phyloP scores from a whole-genome alignment of 1,284 basidiomycete genomes.

The Cerrena zonata region DNA sequence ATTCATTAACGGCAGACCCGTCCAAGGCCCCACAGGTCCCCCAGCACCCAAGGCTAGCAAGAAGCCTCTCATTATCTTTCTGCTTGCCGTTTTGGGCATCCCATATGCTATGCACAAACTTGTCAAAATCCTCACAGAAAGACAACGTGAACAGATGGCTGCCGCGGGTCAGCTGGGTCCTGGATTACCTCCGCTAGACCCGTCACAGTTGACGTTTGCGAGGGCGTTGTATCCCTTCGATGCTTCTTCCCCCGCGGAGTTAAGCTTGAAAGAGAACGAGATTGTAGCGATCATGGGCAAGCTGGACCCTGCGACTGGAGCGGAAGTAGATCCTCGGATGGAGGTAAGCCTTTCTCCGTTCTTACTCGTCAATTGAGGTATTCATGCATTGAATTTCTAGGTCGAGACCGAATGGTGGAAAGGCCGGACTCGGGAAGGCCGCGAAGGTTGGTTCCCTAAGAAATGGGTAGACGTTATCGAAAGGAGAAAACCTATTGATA shows the following conservation, averaged over 20 bases:
- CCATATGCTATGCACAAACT: conserved; percentile 93
- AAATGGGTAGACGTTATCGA: conserved; percentile 81
- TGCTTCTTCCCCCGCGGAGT: conserved; percentile 70
- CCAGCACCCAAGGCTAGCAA: conserved; percentile 62
- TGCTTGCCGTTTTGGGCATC: conserved; percentile 90
- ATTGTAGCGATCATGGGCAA: conserved; percentile 91
- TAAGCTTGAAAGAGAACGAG: conserved; percentile 82
- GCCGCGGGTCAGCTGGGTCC: conserved; percentile 28
- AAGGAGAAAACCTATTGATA: conserved; percentile 32
- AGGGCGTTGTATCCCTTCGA: conserved; percentile 81
- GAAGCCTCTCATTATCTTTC: conserved; percentile 91
- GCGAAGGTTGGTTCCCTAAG: conserved; percentile 93
- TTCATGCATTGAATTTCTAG: conserved; percentile 10
- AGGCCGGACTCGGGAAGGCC: conserved; percentile 87
- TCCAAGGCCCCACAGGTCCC: conserved; percentile 46
- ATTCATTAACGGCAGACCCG: conserved; percentile 61
- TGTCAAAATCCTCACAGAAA: conserved; percentile 72
- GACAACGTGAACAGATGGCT: conserved; percentile 40
- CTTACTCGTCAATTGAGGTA: neutral
- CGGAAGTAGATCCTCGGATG: conserved; percentile 65
- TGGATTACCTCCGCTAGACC: conserved; percentile 60
- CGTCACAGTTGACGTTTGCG: conserved; percentile 79
- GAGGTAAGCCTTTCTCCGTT: conserved; percentile 37
- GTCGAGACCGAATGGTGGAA: conserved; percentile 85
- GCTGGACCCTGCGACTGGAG: conserved; percentile 64